phyloP scores from a whole-genome alignment of 257 asterid genomes.

The Ocimum tenuiflorum region DNA sequence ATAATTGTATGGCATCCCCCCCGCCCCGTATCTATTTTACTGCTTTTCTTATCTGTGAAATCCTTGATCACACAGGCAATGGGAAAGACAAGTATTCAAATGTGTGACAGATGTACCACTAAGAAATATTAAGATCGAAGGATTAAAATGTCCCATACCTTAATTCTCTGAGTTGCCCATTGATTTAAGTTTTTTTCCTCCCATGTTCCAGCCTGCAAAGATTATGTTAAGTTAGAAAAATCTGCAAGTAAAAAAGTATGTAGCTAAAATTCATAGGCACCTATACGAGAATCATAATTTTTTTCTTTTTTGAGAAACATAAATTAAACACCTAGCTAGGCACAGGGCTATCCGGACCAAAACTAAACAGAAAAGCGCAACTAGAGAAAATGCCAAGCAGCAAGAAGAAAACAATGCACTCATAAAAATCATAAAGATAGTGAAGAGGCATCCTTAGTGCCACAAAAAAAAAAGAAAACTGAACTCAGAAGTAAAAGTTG shows the following conservation, averaged over 20 bases:
- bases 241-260: background rate
- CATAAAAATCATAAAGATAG: too few relatives aligned
- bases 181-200: slow-evolving; percentile 45
- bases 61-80: background rate
- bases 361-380: background rate
- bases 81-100: background rate
- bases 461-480: background rate
- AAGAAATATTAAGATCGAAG: background rate
- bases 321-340: background rate
- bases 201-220: slow-evolving; percentile 56
- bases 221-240: background rate
- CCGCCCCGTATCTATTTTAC: background rate
- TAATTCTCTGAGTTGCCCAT: slow-evolving; percentile 49
- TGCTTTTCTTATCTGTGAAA: background rate
- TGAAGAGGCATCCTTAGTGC: background rate
- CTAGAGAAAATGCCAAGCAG: background rate
- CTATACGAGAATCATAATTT: too few relatives aligned
- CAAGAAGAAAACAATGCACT: too few relatives aligned
- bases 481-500: background rate
- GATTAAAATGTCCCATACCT: slow-evolving; percentile 23
- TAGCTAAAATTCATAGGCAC: too few relatives aligned
- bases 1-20: background rate
- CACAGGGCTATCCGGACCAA: background rate
- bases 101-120: background rate
- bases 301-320: too few relatives aligned